Conservation (phyloP, 1,284 basidiomycete species). For the Ceraceosorus guamensis region DNA sequence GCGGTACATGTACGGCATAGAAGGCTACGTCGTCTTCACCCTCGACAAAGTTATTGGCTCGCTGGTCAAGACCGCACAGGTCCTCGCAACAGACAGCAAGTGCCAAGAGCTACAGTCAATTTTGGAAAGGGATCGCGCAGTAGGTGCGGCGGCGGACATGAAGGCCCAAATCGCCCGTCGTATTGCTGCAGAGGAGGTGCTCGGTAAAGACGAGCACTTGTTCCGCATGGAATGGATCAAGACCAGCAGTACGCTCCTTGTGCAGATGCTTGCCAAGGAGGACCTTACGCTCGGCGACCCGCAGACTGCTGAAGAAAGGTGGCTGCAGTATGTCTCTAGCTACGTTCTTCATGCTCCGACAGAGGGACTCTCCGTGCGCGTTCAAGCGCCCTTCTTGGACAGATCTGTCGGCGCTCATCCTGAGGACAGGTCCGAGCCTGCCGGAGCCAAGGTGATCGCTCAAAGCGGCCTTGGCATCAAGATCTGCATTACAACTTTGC, state of each 20-base stretch:
- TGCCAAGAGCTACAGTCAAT: conserved; percentile 76
- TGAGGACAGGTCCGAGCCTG: conserved; percentile 7
- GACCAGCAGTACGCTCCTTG: conserved; percentile 61
- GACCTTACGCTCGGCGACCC: conserved; percentile 67
- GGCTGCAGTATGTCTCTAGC: conserved; percentile 83
- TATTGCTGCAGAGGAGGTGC: conserved; percentile 70
- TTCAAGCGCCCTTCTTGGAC: conserved; percentile 40
- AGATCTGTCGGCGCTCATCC: conserved; percentile 16
- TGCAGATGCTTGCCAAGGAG: conserved; percentile 82
- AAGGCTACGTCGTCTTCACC: conserved; percentile 86
- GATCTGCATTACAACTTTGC: conserved; percentile 51
- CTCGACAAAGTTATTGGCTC: conserved; percentile 79
- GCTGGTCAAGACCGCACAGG: conserved; percentile 56
- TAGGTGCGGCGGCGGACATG: background rate
- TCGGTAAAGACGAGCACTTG: conserved; percentile 82
- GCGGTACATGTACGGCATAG: conserved; percentile 91
- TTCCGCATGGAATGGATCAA: conserved; percentile 84
- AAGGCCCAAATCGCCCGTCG: conserved; percentile 66
- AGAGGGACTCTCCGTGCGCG: conserved; percentile 38
- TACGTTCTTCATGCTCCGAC: conserved; percentile 55
- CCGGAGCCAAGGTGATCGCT: conserved; percentile 3
- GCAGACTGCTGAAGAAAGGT: conserved; percentile 70
- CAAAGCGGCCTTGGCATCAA: conserved; percentile 11
- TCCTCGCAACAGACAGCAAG: conserved; percentile 68
- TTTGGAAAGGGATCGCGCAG: conserved; percentile 65